phyloP scores from a whole-genome alignment of 1,284 basidiomycete genomes.

The Pseudozyma pruni region DNA sequence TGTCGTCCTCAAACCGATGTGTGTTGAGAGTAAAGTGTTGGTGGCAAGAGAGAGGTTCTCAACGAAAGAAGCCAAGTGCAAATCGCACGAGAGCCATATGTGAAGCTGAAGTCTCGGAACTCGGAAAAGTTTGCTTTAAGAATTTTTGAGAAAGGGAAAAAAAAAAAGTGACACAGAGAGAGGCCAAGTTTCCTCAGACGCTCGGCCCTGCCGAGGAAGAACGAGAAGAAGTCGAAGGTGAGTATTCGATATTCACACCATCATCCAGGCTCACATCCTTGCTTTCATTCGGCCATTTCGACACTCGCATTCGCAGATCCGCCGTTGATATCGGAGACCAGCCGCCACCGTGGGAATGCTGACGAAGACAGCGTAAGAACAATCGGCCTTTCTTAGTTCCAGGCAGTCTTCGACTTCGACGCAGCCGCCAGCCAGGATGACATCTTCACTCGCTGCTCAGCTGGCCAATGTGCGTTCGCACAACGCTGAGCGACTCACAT shows the following conservation, averaged over 20 bases:
- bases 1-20: no score
- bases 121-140: background rate
- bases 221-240: background rate
- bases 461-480: slow-evolving; percentile 82
- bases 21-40: background rate
- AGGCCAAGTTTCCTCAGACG: no score
- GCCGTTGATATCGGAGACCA: background rate
- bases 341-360: slow-evolving; percentile 19
- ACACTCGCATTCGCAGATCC: background rate
- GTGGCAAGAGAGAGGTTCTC: no score
- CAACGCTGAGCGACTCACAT: slow-evolving; percentile 80
- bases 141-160: background rate
- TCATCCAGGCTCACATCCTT: background rate
- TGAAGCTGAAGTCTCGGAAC: background rate
- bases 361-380: slow-evolving; percentile 2
- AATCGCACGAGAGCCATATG: background rate
- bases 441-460: slow-evolving; percentile 84
- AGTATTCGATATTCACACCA: background rate
- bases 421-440: slow-evolving; percentile 69
- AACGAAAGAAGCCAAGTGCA: no score
- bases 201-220: no score
- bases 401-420: background rate
- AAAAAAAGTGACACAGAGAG: background rate
- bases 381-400: no score
- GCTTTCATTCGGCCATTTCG: background rate